A percentile compares a stretch with the other conserved stretches of the same genome.
These are phyloP conservation scores for Debaryomyces psychrophilus DNA, from an alignment of 1,139 yeast genomes.

Conservation along the genomic window DNA sequence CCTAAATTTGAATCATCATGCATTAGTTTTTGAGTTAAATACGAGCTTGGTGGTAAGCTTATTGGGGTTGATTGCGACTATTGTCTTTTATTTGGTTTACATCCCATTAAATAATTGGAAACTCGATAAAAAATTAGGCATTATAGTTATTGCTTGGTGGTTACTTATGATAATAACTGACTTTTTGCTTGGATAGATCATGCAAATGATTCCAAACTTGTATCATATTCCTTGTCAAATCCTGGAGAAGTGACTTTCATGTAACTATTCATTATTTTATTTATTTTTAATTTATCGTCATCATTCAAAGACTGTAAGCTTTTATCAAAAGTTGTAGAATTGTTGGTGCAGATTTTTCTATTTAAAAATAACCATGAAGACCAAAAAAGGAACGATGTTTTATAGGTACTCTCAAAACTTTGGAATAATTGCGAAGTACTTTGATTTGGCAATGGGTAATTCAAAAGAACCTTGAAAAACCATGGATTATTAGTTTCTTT, in stretches of 20 bases:
- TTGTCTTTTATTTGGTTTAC: conserved; percentile 28
- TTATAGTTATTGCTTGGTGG: conserved; percentile 26
- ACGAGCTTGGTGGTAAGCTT: conserved; percentile 31
- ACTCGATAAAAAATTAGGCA: conserved; percentile 36
- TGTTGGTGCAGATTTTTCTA: not conserved
- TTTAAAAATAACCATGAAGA: conserved; percentile 3
- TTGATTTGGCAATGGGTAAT: conserved; percentile 20
- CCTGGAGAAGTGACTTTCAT: not conserved
- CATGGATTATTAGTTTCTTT: conserved; percentile 27
- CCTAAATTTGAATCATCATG: conserved; percentile 16
- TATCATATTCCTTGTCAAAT: conserved; percentile 6
- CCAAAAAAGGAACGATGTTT: conserved; percentile 7
- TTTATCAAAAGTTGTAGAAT: conserved; percentile 1
- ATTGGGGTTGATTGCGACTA: conserved; percentile 28
- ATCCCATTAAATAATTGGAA: conserved; percentile 41
- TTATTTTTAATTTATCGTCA: conserved; percentile 4
- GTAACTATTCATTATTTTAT: not conserved
- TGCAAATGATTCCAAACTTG: conserved; percentile 1
- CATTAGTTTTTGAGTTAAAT: conserved; percentile 29
- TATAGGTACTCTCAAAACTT: conserved; percentile 6
- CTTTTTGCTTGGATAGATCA: conserved; percentile 17
- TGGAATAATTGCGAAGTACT: conserved; percentile 16
- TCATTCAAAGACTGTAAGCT: not conserved
- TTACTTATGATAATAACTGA: conserved; percentile 23
- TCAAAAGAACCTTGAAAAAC: conserved; percentile 24